phyloP scores from a whole-genome alignment of 208 protist species.

The Wallacemonas sp. region DNA sequence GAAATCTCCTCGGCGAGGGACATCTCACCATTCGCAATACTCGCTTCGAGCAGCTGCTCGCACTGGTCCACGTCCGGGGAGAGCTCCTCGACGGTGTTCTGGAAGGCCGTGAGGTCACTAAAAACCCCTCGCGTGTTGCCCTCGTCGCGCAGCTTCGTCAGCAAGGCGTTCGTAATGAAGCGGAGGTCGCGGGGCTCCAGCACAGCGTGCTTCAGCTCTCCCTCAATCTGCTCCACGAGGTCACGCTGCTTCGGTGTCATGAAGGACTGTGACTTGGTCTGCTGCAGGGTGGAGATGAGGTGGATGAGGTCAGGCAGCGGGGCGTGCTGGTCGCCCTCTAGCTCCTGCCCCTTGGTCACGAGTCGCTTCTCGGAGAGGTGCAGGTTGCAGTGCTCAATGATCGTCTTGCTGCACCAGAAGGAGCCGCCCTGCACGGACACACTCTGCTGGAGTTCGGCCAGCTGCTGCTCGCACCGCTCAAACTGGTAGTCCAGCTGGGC shows the following conservation, averaged over 20 bases:
- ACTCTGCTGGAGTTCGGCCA: conserved; percentile 84
- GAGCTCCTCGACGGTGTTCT: conserved; percentile 87
- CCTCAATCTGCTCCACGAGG: conserved; percentile 85
- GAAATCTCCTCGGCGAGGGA: conserved; percentile 88
- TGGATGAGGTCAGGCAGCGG: conserved; percentile 78
- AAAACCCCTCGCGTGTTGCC: conserved; percentile 79
- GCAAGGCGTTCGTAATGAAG: conserved; percentile 84
- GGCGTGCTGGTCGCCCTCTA: conserved; percentile 35
- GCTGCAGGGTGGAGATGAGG: conserved; percentile 72
- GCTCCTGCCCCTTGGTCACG: conserved; percentile 29
- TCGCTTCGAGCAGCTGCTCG: conserved; percentile 89
- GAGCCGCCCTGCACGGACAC: conserved; percentile 58
- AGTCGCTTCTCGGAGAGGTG: conserved; percentile 77
- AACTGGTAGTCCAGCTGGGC: conserved; percentile 81
- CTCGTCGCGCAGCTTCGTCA: conserved; percentile 84
- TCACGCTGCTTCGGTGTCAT: conserved; percentile 79
- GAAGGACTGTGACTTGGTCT: conserved; percentile 78
- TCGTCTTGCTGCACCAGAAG: conserved; percentile 88
- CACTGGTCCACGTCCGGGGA: conserved; percentile 84
- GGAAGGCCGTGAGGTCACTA: conserved; percentile 73
- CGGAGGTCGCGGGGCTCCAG: conserved; percentile 80
- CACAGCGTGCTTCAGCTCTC: conserved; percentile 66
- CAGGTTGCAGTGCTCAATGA: conserved; percentile 91
- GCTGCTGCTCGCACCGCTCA: conserved; percentile 81
- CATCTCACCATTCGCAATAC: conserved; percentile 90